Evolutionary conservation across 192 early-diverging fungal species (phyloP), one percentile per base, ranked within the genome.

Genomic region (Chytriomyces hyalinus): DNA sequence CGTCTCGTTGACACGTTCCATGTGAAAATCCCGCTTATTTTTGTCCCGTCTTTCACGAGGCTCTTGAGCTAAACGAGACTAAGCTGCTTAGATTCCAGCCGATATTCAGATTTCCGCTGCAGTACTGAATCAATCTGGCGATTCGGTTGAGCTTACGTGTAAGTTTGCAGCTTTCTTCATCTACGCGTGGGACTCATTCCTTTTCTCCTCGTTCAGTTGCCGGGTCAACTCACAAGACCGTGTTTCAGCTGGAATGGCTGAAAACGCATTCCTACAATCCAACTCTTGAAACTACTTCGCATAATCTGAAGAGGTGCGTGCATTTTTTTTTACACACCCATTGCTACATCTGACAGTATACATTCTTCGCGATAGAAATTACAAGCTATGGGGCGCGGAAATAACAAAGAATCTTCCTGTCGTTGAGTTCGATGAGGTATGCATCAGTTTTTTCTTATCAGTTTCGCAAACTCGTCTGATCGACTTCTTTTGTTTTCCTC

Each of bases 1-100:
- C 82, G 94, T 10, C 84, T 94, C 13, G 72, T 93, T 13, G 85
- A 93, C 74, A 94, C 94, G 1, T 89, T 87, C 78, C 68, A 73
- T 53, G 85, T 86, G 74, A 28, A 8, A 13, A n/a, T 43, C 8
- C 15, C n/a, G n/a, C 13, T 59, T 10, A 60, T 11, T 71, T 8
- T 51, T 51, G n/a, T 10, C 15, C n/a, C 20, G 17, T 4, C 60
- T 6, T 24, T 20, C 24, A 22, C 11, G 28, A 69, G 20, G 43
- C 36, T 93, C 57, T 90, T 90, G n/a, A 67, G 82, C 44, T 81
- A 90, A 69, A 89, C 92, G 45, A 71, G 77, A 46, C 86, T 90
- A 15, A 78, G 65, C 73, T 5, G 79, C 89, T 20, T 47, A 81
- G 9, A 77, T 86, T 15, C 80, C 79, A 0, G 46, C 48, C 6